Base-by-base conservation (phyloP, 768 basidiomycete genomes). In the Leccinum barrowsii region DNA sequence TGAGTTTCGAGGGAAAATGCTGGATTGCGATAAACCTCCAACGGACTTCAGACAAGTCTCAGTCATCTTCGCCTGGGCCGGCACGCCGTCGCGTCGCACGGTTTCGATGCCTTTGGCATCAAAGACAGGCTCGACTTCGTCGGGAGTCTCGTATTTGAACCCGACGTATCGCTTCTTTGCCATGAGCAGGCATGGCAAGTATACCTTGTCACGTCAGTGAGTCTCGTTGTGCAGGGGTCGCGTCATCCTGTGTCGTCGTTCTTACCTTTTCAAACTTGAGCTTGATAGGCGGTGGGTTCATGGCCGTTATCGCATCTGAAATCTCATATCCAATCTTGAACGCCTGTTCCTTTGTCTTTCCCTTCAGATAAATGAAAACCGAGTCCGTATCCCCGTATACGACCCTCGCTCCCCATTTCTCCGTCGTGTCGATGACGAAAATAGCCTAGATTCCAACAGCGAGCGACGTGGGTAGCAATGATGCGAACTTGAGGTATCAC, bases 81-180 rank as follows among this genome's bases (percentile, higher is more conserved):
- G 82, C 30, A 97, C 85, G 10, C 94, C 94, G 67, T 99, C 97
- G 58, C 97, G 79, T 5, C 97, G 82, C 30, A 98, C 90, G 1
- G 94, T 98, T 74, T 99, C 97, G 54, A 99, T 98, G 1, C 97
- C 97, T 70, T 99, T 98, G 6, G 94, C 97, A 64, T 99, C 96
- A 65, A 98, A 97, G 0, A 74, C 77, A 2, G 94, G 92, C 49
- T 87, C 85, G 1, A 58, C 70, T 12, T 97, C 92, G 63, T 94
- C 90, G 0, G 87, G 82, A 54, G 76, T 81, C 73, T 99, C 97
- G 62, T 89, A 98, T 69, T 94, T 96, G 78, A 92, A 97, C 1
- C 97, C 97, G 21, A 98, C 96, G 64, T 99, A 99, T 64, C 96
- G 85, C 71, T 99, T 99, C 80, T 99, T 99, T 2, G 96, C 92